Conservation (phyloP, 1,139 yeast genomes). For the Kodamaea derodonti region DNA sequence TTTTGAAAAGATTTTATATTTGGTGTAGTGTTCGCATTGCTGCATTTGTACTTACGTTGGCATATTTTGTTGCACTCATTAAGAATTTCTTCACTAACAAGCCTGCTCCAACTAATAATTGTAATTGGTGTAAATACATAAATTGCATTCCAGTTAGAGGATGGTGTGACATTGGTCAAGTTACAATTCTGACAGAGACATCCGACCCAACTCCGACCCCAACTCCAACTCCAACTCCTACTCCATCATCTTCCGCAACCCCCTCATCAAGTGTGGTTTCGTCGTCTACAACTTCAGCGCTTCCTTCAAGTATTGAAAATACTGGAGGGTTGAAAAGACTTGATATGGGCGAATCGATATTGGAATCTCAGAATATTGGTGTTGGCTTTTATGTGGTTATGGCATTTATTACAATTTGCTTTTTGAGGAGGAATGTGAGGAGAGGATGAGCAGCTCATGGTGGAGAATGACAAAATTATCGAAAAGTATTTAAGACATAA, state of each 20-base stretch:
- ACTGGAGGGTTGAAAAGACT: constrained; percentile 1
- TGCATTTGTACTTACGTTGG: constrained; percentile 44
- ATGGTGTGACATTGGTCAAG: constrained; percentile 66
- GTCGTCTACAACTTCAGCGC: constrained; percentile 4
- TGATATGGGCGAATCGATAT: constrained; percentile 1
- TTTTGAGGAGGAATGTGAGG: constrained; percentile 9
- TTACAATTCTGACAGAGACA: constrained; percentile 24
- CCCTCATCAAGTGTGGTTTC: neutral
- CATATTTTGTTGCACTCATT: constrained; percentile 49
- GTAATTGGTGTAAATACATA: constrained; percentile 72
- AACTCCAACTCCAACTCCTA: constrained; percentile 2
- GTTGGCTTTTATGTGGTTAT: constrained; percentile 14
- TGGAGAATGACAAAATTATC: too few species aligned
- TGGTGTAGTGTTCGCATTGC: constrained; percentile 52
- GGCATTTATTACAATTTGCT: constrained; percentile 15
- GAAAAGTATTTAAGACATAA: too few species aligned
- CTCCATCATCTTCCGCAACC: constrained; percentile 2
- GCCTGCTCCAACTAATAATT: constrained; percentile 17
- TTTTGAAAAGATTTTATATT: constrained; percentile 29
- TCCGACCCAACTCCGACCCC: constrained; percentile 5
- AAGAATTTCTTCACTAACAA: constrained; percentile 45
- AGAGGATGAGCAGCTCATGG: too few species aligned
- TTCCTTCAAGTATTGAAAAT: constrained; percentile 13
- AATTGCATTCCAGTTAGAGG: constrained; percentile 69
- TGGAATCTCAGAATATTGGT: constrained; percentile 13